These are phyloP conservation scores for Polytolypa hystricis DNA, from an alignment of 2,329 filamentous ascomycete genomes.

Conservation along the genomic window DNA sequence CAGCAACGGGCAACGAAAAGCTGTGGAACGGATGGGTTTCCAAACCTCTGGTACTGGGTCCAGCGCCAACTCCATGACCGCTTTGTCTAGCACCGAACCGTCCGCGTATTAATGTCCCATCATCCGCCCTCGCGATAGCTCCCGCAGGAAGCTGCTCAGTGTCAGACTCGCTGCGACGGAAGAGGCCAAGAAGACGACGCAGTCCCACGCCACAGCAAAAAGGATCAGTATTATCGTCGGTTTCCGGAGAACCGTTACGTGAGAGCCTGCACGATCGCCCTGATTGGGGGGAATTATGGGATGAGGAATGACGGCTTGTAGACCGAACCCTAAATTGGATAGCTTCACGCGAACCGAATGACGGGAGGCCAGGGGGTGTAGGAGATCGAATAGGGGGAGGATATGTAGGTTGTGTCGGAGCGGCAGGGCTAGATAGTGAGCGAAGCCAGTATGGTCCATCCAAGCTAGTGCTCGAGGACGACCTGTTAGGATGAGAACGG, in stretches of 20 bases:
- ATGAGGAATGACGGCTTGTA: not conserved
- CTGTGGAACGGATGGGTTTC: slow-evolving; percentile 27
- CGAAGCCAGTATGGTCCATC: slow-evolving; percentile 16
- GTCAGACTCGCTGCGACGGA: slow-evolving; percentile 11
- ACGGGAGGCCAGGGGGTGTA: slow-evolving; percentile 35
- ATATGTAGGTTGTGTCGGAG: slow-evolving; percentile 22
- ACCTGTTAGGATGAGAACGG: slow-evolving; percentile 8
- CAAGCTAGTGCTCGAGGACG: slow-evolving; percentile 17
- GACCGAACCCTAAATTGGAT: slow-evolving; percentile 14
- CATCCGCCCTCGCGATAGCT: slow-evolving; percentile 26
- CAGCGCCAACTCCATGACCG: slow-evolving; percentile 27
- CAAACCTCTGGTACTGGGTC: slow-evolving; percentile 14
- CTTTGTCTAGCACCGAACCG: slow-evolving; percentile 31
- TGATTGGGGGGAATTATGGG: slow-evolving; percentile 4
- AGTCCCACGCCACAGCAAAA: slow-evolving; percentile 8
- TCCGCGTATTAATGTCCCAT: slow-evolving; percentile 31
- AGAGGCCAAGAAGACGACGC: slow-evolving; percentile 22
- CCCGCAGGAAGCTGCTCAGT: slow-evolving; percentile 12
- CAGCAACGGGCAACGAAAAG: slow-evolving; percentile 17
- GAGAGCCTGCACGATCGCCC: slow-evolving; percentile 3
- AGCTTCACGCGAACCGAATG: slow-evolving; percentile 32
- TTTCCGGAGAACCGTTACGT: not conserved
- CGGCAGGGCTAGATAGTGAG: slow-evolving; percentile 18
- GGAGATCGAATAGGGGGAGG: slow-evolving; percentile 28
- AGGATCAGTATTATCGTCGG: slow-evolving; percentile 3